Conservation (phyloP, 805 yeast species). For the Saturnispora ahearnii region DNA sequence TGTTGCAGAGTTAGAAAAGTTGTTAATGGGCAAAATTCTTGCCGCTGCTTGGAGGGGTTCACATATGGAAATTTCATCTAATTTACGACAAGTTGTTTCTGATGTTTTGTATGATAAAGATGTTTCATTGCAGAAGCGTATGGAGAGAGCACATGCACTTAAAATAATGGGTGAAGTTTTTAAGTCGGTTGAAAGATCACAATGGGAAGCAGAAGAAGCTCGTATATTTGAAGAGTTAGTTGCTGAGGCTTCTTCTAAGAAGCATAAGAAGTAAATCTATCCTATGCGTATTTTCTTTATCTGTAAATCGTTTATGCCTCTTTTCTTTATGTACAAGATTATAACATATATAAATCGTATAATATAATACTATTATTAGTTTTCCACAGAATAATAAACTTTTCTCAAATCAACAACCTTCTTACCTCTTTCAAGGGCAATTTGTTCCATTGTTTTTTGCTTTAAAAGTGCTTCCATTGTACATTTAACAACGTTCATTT, state of each 20-base stretch:
- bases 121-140: conserved; percentile 51
- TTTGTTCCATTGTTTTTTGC: conserved; percentile 76
- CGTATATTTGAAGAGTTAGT: conserved; percentile 85
- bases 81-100: conserved; percentile 77
- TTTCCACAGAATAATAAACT: conserved; percentile 52
- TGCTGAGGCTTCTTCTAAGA: conserved; percentile 68
- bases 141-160: conserved; percentile 73
- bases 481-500: conserved; percentile 90
- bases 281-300: neutral
- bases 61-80: conserved; percentile 71
- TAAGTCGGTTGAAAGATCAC: conserved; percentile 56
- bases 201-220: conserved; percentile 90
- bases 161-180: conserved; percentile 64
- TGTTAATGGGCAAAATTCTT: conserved; percentile 78
- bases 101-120: conserved; percentile 61
- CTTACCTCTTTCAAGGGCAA: conserved; percentile 90
- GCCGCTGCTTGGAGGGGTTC: conserved; percentile 96
- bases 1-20: conserved; percentile 66
- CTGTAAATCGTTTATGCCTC: neutral
- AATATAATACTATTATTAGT: neutral
- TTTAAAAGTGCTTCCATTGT: conserved; percentile 72
- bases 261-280: conserved; percentile 38
- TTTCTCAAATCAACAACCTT: conserved; percentile 88
- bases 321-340: conserved; percentile 1
- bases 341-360: neutral